Percentiles rank a stretch among this genome's conserved stretches.
phyloP scores from a whole-genome alignment of 495 filamentous ascomycete genomes.

The Talaromyces ruber region DNA sequence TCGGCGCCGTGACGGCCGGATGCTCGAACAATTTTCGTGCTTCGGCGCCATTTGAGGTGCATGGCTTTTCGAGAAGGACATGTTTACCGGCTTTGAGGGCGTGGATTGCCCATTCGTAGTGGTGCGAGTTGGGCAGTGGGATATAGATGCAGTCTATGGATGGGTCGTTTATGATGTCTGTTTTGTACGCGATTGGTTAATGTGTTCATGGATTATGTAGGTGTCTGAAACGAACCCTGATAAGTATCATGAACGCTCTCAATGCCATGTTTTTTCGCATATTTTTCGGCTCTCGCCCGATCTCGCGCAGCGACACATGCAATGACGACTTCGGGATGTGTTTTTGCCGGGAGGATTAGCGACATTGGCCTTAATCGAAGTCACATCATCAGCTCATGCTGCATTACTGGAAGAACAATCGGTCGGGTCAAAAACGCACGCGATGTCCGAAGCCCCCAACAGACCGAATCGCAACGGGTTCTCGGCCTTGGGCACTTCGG shows the following conservation, averaged over 20 bases:
- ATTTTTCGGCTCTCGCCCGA: slow-evolving; percentile 37
- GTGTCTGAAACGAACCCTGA: slow-evolving; percentile 24
- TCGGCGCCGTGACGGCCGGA: slow-evolving; percentile 14
- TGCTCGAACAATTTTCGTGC: slow-evolving; percentile 26
- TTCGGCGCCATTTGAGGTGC: slow-evolving; percentile 29
- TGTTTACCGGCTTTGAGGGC: slow-evolving; percentile 35
- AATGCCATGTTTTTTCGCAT: slow-evolving; percentile 50
- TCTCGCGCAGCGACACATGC: slow-evolving; percentile 53
- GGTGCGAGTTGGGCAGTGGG: slow-evolving; percentile 37
- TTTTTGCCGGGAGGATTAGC: slow-evolving; percentile 47
- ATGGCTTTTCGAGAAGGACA: slow-evolving; percentile 42
- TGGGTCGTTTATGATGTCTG: slow-evolving; percentile 30
- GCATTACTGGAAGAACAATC: not conserved
- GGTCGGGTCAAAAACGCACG: slow-evolving; percentile 7
- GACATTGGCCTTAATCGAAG: slow-evolving; percentile 35
- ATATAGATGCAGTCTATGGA: slow-evolving; percentile 40
- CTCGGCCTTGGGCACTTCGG: slow-evolving; percentile 11
- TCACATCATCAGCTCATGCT: not conserved
- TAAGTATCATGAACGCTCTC: slow-evolving; percentile 41
- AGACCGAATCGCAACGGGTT: slow-evolving; percentile 24
- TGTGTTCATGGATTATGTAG: not conserved
- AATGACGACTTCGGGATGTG: slow-evolving; percentile 52
- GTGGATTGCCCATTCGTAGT: slow-evolving; percentile 36
- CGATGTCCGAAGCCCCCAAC: slow-evolving; percentile 23
- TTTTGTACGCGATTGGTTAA: not conserved